Percentiles rank a stretch among this genome's conserved stretches.
phyloP scores from a whole-genome alignment of 2,329 filamentous ascomycete species.

The Malbranchea zuffiana region DNA sequence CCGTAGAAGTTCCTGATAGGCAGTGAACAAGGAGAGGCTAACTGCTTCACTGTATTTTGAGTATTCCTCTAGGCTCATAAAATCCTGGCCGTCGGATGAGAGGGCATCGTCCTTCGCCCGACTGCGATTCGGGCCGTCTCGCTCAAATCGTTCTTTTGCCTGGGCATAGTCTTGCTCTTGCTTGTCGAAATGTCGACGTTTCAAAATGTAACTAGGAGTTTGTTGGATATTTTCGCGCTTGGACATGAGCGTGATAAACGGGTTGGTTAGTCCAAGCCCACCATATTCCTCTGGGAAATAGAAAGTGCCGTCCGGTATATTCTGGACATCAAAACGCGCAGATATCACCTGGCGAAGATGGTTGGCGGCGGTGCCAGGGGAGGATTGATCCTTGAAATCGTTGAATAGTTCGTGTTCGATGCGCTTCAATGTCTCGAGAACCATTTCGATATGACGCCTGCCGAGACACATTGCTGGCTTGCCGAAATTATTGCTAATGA shows the following conservation, averaged over 20 bases:
- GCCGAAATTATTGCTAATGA: slow-evolving; percentile 49
- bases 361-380: slow-evolving; percentile 40
- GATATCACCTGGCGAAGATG: slow-evolving; percentile 45
- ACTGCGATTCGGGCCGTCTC: slow-evolving; percentile 16
- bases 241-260: slow-evolving; percentile 39
- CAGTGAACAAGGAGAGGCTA: slow-evolving; percentile 21
- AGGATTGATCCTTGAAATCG: slow-evolving; percentile 13
- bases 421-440: slow-evolving; percentile 41
- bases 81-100: slow-evolving; percentile 13
- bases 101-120: slow-evolving; percentile 4
- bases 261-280: slow-evolving; percentile 41
- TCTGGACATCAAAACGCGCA: slow-evolving; percentile 40
- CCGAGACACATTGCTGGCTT: slow-evolving; percentile 46
- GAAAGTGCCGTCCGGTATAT: slow-evolving; percentile 43
- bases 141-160: slow-evolving; percentile 25
- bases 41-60: slow-evolving; percentile 26
- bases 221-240: slow-evolving; percentile 36
- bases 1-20: slow-evolving; percentile 25
- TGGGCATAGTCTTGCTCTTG: slow-evolving; percentile 47
- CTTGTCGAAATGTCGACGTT: slow-evolving; percentile 25
- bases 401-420: slow-evolving; percentile 45
- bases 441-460: slow-evolving; percentile 45
- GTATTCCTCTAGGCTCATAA: slow-evolving; percentile 34
- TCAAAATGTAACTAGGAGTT: slow-evolving; percentile 26
- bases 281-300: slow-evolving; percentile 44